Conservation (phyloP, 164 flowering plant genomes). For the Euptelea pleiosperma region DNA sequence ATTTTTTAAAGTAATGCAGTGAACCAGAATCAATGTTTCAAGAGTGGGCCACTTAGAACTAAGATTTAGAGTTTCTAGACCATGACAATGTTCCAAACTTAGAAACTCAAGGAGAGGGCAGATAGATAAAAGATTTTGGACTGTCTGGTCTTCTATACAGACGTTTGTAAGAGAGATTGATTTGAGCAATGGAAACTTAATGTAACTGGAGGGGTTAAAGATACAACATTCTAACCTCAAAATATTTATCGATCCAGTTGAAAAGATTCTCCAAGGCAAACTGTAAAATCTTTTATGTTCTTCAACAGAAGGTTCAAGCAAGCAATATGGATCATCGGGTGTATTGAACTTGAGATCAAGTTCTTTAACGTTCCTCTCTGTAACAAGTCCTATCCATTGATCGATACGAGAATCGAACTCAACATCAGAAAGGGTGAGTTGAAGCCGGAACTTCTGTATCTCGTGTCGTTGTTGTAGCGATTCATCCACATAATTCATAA, state of each 20-base stretch:
- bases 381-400: background rate
- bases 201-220: background rate
- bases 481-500: no score
- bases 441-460: background rate
- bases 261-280: background rate
- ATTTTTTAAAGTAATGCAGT: no score
- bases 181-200: background rate
- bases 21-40: no score
- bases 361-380: background rate
- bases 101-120: no score
- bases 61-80: no score
- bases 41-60: no score
- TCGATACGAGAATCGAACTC: background rate
- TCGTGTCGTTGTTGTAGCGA: background rate
- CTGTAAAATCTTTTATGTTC: background rate
- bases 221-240: background rate
- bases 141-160: no score
- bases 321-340: background rate
- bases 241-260: no score
- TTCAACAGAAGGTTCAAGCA: background rate
- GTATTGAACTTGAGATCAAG: background rate
- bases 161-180: background rate
- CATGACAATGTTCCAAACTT: no score
- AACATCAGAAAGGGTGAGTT: background rate
- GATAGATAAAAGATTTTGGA: no score